Percentiles rank a stretch among this genome's conserved stretches.
Conservation (phyloP, 148 eudicot genomes). For the Rheum nobile region DNA sequence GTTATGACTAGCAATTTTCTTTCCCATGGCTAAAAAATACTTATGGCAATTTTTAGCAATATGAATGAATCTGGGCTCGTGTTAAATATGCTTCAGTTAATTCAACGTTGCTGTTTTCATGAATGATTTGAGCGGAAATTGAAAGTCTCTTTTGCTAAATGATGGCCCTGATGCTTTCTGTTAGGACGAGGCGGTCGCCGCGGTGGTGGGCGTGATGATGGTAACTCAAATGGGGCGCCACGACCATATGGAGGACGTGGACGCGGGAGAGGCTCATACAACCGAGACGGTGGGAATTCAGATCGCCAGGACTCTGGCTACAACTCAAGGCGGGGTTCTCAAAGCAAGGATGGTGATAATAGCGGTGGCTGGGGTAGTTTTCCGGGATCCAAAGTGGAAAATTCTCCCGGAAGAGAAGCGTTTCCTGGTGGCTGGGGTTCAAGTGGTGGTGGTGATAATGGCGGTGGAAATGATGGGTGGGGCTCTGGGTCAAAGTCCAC, state of each 20-base stretch:
- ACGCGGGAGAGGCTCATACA: conserved; percentile 54
- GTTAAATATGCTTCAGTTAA: not conserved
- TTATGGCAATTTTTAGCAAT: too few relatives aligned
- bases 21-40: too few relatives aligned
- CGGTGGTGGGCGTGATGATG: conserved; percentile 42
- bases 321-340: conserved; percentile 30
- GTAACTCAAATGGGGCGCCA: conserved; percentile 58
- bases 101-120: not conserved
- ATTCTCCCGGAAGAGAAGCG: conserved; percentile 75
- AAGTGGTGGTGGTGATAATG: conserved; percentile 16
- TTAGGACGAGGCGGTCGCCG: conserved; percentile 5
- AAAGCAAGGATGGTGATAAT: conserved; percentile 27
- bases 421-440: conserved; percentile 37
- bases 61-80: not conserved
- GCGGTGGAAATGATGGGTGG: conserved; percentile 18
- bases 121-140: not conserved
- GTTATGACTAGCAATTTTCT: too few relatives aligned
- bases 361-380: conserved; percentile 42
- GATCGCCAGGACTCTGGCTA: conserved; percentile 23
- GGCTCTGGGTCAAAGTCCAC: conserved; percentile 18
- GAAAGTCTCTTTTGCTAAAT: not conserved
- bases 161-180: not conserved
- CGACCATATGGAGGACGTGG: conserved; percentile 59
- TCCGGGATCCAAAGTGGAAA: conserved; percentile 73
- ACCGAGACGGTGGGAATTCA: conserved; percentile 32